Conservation (phyloP, 1,139 yeast species). For the Hyphopichia wangnamkhiaoensis region DNA sequence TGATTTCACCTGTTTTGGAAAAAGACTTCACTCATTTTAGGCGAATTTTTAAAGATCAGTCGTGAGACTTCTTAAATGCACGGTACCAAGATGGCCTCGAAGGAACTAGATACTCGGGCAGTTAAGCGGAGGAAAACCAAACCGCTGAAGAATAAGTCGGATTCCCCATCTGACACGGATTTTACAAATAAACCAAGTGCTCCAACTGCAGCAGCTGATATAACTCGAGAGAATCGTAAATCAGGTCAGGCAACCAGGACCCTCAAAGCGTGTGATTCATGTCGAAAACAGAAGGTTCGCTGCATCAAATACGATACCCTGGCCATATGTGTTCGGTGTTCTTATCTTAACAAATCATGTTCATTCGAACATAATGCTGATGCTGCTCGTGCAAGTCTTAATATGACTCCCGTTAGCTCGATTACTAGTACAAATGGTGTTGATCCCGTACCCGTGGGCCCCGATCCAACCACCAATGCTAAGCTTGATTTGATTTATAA, state of each 20-base stretch:
- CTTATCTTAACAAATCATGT: slow-evolving; percentile 50
- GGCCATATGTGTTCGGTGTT: slow-evolving; percentile 56
- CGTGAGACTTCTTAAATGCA: no score
- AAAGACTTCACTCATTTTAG: no score
- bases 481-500: slow-evolving; percentile 30
- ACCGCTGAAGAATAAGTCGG: no score
- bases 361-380: slow-evolving; percentile 39
- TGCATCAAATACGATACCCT: slow-evolving; percentile 53
- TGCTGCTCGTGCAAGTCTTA: slow-evolving; percentile 1
- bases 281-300: slow-evolving; percentile 64
- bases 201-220: neutral
- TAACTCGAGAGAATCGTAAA: slow-evolving; percentile 14
- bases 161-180: neutral
- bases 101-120: no score
- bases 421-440: no score
- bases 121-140: no score
- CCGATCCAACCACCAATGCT: slow-evolving; percentile 8
- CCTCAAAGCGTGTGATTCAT: slow-evolving; percentile 56
- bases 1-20: no score
- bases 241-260: slow-evolving; percentile 47
- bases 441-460: neutral
- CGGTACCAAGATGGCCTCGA: no score
- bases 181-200: neutral
- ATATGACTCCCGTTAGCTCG: neutral
- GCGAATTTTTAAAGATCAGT: no score